These are phyloP conservation scores for Saccharum spontaneum DNA, from an alignment of 176 grass and related monocot species.

Conservation along the genomic window DNA sequence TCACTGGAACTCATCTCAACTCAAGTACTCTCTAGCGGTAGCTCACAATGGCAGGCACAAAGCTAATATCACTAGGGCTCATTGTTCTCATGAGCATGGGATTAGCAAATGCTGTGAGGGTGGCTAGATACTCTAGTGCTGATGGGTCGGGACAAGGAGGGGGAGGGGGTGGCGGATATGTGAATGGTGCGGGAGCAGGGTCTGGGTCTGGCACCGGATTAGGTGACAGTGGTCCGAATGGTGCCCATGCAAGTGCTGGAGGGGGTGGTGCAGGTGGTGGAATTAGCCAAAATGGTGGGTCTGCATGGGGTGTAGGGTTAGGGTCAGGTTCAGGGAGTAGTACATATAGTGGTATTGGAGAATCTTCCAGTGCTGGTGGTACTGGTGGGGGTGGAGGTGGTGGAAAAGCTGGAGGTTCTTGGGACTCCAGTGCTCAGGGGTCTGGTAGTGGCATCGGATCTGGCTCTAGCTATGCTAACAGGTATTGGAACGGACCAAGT, in stretches of 20 bases:
- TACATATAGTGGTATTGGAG: neutral
- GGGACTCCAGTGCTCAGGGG: slow-evolving; percentile 7
- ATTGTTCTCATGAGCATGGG: slow-evolving; percentile 41
- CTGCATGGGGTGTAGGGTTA: neutral
- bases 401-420: slow-evolving; percentile 14
- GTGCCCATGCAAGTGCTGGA: slow-evolving; percentile 23
- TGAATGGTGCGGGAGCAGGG: slow-evolving; percentile 16
- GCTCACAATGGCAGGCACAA: slow-evolving; percentile 31
- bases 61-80: slow-evolving; percentile 29
- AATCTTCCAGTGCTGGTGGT: slow-evolving; percentile 14
- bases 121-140: slow-evolving; percentile 34
- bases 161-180: slow-evolving; percentile 21
- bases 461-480: neutral
- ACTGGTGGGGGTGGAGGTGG: neutral
- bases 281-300: neutral
- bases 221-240: neutral
- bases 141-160: slow-evolving; percentile 13
- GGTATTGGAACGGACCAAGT: neutral
- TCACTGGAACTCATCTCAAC: neutral
- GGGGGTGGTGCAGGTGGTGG: slow-evolving; percentile 13
- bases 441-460: neutral
- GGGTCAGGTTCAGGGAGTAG: slow-evolving; percentile 4
- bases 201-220: neutral
- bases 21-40: neutral
- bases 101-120: slow-evolving; percentile 27